Conservation (phyloP, 2,329 filamentous ascomycete species). For the Cyclaneusma minus region DNA sequence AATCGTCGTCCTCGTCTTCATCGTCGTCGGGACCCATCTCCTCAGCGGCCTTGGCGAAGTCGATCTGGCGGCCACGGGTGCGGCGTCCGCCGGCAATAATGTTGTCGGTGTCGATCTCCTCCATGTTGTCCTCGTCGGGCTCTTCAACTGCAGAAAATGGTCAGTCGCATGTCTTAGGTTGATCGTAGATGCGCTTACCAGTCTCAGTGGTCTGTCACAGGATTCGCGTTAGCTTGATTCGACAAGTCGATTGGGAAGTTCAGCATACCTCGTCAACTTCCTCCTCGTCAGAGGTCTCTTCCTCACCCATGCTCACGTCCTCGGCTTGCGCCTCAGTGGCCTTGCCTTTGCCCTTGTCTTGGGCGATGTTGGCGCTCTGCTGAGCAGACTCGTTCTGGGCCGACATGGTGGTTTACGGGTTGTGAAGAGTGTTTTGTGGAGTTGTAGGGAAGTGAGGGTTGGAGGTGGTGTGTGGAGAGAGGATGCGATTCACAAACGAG, state of each 20-base stretch:
- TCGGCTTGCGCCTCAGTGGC: slow-evolving; percentile 32
- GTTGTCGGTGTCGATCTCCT: slow-evolving; percentile 82
- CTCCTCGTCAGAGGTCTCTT: slow-evolving; percentile 51
- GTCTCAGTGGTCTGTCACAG: background rate
- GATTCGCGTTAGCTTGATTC: slow-evolving; percentile 5
- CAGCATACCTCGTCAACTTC: slow-evolving; percentile 44
- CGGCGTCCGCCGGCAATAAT: slow-evolving; percentile 67
- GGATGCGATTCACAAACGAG: no score
- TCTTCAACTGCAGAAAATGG: slow-evolving; percentile 36
- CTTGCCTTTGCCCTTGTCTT: slow-evolving; percentile 84
- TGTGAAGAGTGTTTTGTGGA: slow-evolving; percentile 12
- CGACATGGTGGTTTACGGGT: slow-evolving; percentile 26
- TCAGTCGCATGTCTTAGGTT: background rate
- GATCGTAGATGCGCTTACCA: background rate
- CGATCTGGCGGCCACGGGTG: slow-evolving; percentile 82
- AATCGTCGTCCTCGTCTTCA: slow-evolving; percentile 66
- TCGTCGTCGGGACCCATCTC: slow-evolving; percentile 62
- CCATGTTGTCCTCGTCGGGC: slow-evolving; percentile 67
- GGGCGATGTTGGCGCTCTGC: slow-evolving; percentile 25
- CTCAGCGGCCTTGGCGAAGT: slow-evolving; percentile 81
- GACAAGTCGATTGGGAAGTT: slow-evolving; percentile 2
- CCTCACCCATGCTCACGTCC: slow-evolving; percentile 58
- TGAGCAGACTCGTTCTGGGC: slow-evolving; percentile 25
- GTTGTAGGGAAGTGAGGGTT: slow-evolving; percentile 3
- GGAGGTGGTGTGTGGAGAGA: slow-evolving; percentile 7